Percentiles rank a stretch among this genome's conserved stretches.
phyloP scores from a whole-genome alignment of 176 grass and related monocot genomes.

The Ananas comosus region DNA sequence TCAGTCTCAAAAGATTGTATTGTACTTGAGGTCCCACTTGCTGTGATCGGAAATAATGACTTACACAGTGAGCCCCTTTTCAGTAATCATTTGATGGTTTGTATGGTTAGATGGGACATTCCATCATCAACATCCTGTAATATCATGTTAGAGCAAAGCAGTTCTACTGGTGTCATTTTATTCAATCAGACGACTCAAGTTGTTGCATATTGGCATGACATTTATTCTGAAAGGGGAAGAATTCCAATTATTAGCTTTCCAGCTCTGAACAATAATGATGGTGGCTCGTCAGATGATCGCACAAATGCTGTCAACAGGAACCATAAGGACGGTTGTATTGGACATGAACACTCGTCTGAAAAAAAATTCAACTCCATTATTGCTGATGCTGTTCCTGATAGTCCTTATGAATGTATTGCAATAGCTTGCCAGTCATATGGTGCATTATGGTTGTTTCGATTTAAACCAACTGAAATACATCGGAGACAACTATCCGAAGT shows the following conservation, averaged over 20 bases:
- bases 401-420: conserved; percentile 41
- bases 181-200: conserved; percentile 54
- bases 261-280: not conserved
- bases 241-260: conserved; percentile 37
- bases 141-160: conserved; percentile 37
- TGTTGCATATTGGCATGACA: conserved; percentile 78
- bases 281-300: conserved; percentile 4
- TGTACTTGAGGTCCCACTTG: conserved; percentile 61
- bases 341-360: conserved; percentile 28
- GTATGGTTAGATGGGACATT: conserved; percentile 51
- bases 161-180: conserved; percentile 58
- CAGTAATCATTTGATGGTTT: conserved; percentile 58
- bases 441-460: conserved; percentile 52
- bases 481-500: conserved; percentile 33
- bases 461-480: conserved; percentile 48
- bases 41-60: conserved; percentile 33
- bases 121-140: conserved; percentile 24
- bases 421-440: conserved; percentile 55
- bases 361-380: conserved; percentile 65
- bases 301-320: not conserved
- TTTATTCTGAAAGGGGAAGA: conserved; percentile 42
- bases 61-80: conserved; percentile 6
- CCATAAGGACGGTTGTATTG: not conserved
- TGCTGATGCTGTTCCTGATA: conserved; percentile 39
- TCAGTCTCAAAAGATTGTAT: conserved; percentile 63